Evolutionary conservation across 1,139 yeast genomes (phyloP).

Genomic region (Lodderomyces jiufengensis): DNA sequence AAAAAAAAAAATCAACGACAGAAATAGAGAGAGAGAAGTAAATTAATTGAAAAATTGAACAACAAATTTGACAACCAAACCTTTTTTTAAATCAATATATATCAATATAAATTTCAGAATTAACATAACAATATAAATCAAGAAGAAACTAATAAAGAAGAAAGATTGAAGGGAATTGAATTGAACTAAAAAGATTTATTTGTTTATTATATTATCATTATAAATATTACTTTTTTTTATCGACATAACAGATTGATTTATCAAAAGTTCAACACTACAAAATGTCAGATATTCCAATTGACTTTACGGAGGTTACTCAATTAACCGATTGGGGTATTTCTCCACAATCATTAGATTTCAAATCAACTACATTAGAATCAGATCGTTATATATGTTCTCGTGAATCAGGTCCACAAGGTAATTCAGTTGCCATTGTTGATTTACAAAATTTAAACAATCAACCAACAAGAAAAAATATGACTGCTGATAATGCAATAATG

Average conservation of each 20-base stretch:
- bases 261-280: conserved; percentile 1
- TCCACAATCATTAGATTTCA: conserved; percentile 82
- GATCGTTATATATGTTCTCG: conserved; percentile 88
- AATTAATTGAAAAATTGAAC: too few species aligned
- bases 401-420: conserved; percentile 71
- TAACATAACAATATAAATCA: neutral
- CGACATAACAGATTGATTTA: too few species aligned
- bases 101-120: too few species aligned
- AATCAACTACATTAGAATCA: conserved; percentile 90
- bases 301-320: conserved; percentile 91
- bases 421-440: conserved; percentile 90
- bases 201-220: neutral
- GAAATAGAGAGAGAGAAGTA: too few species aligned
- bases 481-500: conserved; percentile 97
- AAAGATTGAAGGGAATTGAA: too few species aligned
- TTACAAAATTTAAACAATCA: conserved; percentile 65
- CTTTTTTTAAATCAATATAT: too few species aligned
- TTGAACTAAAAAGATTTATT: too few species aligned
- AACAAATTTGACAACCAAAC: too few species aligned
- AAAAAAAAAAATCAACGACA: too few species aligned
- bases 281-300: conserved; percentile 80
- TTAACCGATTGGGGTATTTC: conserved; percentile 81
- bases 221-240: neutral
- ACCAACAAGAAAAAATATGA: conserved; percentile 83
- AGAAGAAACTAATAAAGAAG: neutral